Base-by-base conservation (phyloP, 2,329 filamentous ascomycete species). In the Aspergillus japonicus region DNA sequence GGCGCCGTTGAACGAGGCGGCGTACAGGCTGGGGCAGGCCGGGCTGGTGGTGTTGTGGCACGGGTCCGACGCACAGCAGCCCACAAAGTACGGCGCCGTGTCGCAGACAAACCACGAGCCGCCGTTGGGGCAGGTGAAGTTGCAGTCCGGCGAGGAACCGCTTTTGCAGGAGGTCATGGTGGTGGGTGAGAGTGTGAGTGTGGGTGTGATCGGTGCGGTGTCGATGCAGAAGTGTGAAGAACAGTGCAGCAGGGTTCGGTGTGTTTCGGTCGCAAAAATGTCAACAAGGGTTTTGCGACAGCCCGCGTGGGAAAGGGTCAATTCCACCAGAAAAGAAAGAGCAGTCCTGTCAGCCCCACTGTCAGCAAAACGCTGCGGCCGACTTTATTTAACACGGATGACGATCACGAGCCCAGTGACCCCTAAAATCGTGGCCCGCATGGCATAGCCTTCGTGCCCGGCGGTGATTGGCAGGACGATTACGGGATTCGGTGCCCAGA, bases 1-100 rank as follows among this genome's bases (percentile, higher is more conserved):
- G 50, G n/a, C 50, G 3, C 26, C 26, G 51, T 63, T 59, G 48
- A 60, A 63, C 5, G 62, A 56, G 52, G 78, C 76, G 0, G 77
- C 57, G 50, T 64, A 57, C 14, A 61, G 8, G 83, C 47, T 82
- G 86, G 0, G 84, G 82, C 44, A 86, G 19, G 52, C 35, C 77
- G 26, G 83, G 81, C 7, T 85, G 67, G 61, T 55, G 59, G 50
- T 60, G 58, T 60, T 57, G 35, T 42, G 47, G 62, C 67, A 69
- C 8, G 67, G 67, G 50, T 69, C 67, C 48, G 60, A 64, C 24
- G 62, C 62, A 57, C 67, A 69, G 62, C 67, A 69, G 56, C 67
- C 66, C 26, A 69, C 62, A 58, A 69, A 68, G 61, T 63, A 62
- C 31, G 66, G 66, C 51, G 61, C 60, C 33, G 64, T 58, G 44